Evolutionary conservation across 78 protist genomes (phyloP).

Genomic region (slime mould (Dictyostelium discoideum)): DNA sequence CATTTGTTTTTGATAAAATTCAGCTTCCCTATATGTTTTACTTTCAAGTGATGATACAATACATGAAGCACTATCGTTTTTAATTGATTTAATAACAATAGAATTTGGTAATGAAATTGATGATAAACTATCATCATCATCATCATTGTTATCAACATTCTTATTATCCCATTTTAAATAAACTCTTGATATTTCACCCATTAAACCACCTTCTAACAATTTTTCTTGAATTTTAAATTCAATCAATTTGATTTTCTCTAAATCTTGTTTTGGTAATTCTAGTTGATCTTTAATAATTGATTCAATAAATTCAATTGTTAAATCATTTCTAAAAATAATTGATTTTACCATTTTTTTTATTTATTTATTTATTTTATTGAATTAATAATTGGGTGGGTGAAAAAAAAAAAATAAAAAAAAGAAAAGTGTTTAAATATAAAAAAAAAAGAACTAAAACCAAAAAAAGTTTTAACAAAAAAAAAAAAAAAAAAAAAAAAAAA

Average conservation of each 20-base stretch:
- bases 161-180: constrained; percentile 10
- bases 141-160: neutral
- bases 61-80: neutral
- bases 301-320: neutral
- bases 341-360: neutral
- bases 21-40: neutral
- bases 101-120: neutral
- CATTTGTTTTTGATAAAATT: neutral
- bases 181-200: neutral
- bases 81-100: neutral
- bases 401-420: neutral
- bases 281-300: neutral
- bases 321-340: neutral
- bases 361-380: no score
- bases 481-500: no score
- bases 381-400: no score
- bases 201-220: neutral
- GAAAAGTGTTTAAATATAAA: no score
- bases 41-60: neutral
- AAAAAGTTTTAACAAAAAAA: neutral
- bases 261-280: neutral
- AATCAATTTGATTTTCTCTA: neutral
- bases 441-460: no score
- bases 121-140: neutral
- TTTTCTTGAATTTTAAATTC: neutral